A percentile compares a stretch with the other conserved stretches of the same genome.
phyloP scores from a whole-genome alignment of 345 rosid genomes.

The Cochlearia excelsa region DNA sequence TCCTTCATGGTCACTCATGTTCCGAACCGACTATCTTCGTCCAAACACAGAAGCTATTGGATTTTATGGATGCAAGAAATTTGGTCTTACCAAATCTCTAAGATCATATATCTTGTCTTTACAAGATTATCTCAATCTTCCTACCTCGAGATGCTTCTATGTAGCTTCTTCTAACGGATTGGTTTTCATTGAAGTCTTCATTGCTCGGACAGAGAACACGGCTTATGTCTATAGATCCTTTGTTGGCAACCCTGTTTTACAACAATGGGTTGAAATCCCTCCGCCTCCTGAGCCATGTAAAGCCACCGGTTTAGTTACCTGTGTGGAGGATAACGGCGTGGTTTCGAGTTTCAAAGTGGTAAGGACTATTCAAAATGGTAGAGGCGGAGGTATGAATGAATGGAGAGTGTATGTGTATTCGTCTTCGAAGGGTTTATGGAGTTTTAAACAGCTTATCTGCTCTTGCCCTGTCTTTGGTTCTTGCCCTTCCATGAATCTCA shows the following conservation, averaged over 20 bases:
- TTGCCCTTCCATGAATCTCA: background rate
- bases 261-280: constrained; percentile 24
- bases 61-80: constrained; percentile 13
- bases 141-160: background rate
- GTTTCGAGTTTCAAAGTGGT: constrained; percentile 24
- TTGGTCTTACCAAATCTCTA: constrained; percentile 11
- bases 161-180: constrained; percentile 16
- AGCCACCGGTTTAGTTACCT: constrained; percentile 1
- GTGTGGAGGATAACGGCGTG: constrained; percentile 2
- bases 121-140: background rate
- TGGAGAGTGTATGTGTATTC: constrained; percentile 24
- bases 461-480: constrained; percentile 5
- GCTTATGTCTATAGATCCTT: background rate
- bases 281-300: background rate
- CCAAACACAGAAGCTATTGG: constrained; percentile 13
- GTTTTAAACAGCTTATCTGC: background rate
- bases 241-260: constrained; percentile 22
- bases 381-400: background rate
- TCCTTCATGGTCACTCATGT: constrained; percentile 23
- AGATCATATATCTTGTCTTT: constrained; percentile 2
- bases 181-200: background rate
- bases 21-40: background rate
- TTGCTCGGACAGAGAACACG: background rate
- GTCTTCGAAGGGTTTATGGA: constrained; percentile 19
- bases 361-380: background rate